Base-by-base conservation (phyloP, 140 eudicot genomes). In the Oenanthe javanica region DNA sequence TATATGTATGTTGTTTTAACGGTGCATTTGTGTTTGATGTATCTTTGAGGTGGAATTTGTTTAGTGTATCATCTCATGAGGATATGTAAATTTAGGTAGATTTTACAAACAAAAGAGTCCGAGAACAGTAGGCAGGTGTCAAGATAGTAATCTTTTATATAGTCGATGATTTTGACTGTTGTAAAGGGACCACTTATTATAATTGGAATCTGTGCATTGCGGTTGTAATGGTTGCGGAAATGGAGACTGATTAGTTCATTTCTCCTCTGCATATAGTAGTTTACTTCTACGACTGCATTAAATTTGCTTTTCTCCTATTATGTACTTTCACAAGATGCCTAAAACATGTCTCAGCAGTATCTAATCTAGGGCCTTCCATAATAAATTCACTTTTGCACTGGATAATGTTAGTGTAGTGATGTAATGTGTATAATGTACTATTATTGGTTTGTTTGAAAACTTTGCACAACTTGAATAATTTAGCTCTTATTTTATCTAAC, bases 161-260 rank as follows among this genome's bases (percentile, higher is more conserved):
- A 11, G 18, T 50, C 54, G 54, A 50, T 11, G 18, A 50, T 16
- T 16, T 9, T 49, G 14, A 49, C 52, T 10, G 10, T 49, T 49
- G 10, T 49, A 14, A 0, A 10, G 12, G 31, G 31, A 31, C 31
- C 31, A 31, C 31, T 31, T 31, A 31, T 31, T 31, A 31, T 31
- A 31, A 31, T 31, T 94, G 6, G 98, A 94, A 77, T 92, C 97
- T 78, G 94, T 92, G 75, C 98, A 91, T 79, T 94, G 98, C 21
- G 98, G 98, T 54, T 94, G 98, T 43, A 72, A 72, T 23, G 81
- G 81, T 74, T 78, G 81, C 47, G 81, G 74, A 46, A 78, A 74
- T 61, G 81, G 81, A 42, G 81, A 78, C 27, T 78, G 31, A 78
- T 61, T 9, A 45, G 14, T 73, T 73, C 19, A n/a, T 45, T 73